Conservation (phyloP, 768 basidiomycete genomes). For the Pleurotus djamor region DNA sequence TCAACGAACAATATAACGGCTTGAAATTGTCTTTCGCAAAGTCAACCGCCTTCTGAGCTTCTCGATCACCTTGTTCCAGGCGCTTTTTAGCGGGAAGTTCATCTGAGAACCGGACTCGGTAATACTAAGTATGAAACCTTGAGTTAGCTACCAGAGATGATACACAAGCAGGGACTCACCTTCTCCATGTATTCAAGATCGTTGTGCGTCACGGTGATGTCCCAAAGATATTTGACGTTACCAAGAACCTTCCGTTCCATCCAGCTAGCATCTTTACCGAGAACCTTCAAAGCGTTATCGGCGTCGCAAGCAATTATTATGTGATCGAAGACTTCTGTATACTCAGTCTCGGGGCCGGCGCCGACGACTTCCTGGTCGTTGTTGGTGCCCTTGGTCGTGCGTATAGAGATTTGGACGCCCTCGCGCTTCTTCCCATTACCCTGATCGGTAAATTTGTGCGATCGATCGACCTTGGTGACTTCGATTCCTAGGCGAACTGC, state of each 20-base stretch:
- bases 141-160: not conserved
- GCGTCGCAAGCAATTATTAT: constrained; percentile 25
- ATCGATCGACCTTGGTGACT: constrained; percentile 23
- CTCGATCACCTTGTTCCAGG: constrained; percentile 21
- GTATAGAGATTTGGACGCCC: constrained; percentile 21
- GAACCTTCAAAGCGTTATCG: constrained; percentile 20
- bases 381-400: constrained; percentile 22
- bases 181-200: constrained; percentile 45
- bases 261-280: constrained; percentile 23
- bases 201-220: constrained; percentile 50
- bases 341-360: constrained; percentile 19
- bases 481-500: constrained; percentile 20
- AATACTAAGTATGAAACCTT: constrained; percentile 25
- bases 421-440: constrained; percentile 6
- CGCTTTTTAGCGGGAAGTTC: constrained; percentile 24
- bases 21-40: constrained; percentile 38
- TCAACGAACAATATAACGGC: constrained; percentile 34
- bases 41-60: constrained; percentile 16
- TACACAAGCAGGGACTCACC: constrained; percentile 17
- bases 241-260: constrained; percentile 25
- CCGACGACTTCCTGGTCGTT: constrained; percentile 21
- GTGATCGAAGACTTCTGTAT: constrained; percentile 20
- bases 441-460: constrained; percentile 9
- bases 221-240: constrained; percentile 36
- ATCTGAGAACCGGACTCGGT: constrained; percentile 33